A percentile compares a stretch with the other conserved stretches of the same genome.
phyloP scores from a whole-genome alignment of 1,139 yeast genomes.

The Sugiyamaella neomexicana region DNA sequence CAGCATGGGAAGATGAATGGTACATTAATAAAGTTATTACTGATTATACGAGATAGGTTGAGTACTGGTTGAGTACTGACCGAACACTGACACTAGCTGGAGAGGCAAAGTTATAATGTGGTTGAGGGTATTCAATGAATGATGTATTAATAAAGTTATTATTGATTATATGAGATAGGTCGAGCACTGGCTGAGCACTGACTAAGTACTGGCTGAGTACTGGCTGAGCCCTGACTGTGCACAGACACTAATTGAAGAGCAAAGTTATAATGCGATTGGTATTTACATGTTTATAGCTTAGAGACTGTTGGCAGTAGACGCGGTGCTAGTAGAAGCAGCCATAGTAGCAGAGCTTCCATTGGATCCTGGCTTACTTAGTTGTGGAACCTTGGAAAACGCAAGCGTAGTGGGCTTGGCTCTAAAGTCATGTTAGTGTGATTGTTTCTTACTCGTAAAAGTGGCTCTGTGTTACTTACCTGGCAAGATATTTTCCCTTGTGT shows the following conservation, averaged over 20 bases:
- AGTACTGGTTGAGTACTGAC: no score
- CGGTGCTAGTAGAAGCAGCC: constrained; percentile 5
- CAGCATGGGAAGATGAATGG: constrained; percentile 13
- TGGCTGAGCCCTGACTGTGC: no score
- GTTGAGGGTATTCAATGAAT: no score
- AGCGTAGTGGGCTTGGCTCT: constrained; percentile 16
- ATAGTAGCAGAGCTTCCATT: neutral
- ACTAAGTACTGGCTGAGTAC: no score
- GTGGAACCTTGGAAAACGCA: constrained; percentile 11
- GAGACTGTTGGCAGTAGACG: neutral
- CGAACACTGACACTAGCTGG: no score
- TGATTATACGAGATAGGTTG: no score
- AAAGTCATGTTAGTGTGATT: neutral
- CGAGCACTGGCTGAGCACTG: no score
- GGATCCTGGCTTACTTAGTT: neutral
- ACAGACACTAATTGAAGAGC: no score
- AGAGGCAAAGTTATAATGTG: neutral
- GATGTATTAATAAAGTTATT: constrained; percentile 17
- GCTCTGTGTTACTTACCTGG: constrained; percentile 27
- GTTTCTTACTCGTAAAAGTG: neutral
- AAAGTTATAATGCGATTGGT: neutral
- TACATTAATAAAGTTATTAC: constrained; percentile 15
- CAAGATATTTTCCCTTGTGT: constrained; percentile 48
- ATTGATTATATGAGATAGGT: no score
- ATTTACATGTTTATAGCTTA: constrained; percentile 3